These are phyloP conservation scores for Byssothecium circinans DNA, from an alignment of 2,329 filamentous ascomycete species.

Conservation along the genomic window DNA sequence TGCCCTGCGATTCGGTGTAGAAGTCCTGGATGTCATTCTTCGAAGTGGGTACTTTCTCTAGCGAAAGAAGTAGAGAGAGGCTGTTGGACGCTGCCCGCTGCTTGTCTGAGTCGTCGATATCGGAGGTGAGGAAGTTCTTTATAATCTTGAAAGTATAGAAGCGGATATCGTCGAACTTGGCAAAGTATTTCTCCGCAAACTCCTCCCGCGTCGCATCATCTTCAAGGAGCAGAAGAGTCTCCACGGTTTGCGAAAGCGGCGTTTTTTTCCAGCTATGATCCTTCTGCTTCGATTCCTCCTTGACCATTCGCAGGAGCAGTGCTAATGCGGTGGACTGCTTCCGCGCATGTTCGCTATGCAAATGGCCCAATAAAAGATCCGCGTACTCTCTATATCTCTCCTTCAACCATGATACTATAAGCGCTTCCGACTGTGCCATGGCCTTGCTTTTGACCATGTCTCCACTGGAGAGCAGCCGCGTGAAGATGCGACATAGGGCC, in stretches of 20 bases:
- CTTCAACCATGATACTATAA: constrained; percentile 77
- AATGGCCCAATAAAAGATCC: constrained; percentile 56
- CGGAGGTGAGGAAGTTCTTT: constrained; percentile 55
- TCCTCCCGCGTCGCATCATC: constrained; percentile 65
- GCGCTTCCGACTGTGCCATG: constrained; percentile 70
- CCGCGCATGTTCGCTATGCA: constrained; percentile 63
- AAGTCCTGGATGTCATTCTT: constrained; percentile 69
- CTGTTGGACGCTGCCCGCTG: constrained; percentile 50
- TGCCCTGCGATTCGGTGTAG: constrained; percentile 67
- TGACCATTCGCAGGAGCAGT: constrained; percentile 79
- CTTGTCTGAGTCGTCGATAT: constrained; percentile 23
- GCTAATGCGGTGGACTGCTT: constrained; percentile 71
- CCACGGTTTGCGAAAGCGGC: constrained; percentile 67
- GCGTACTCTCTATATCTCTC: constrained; percentile 74
- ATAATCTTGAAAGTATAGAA: constrained; percentile 79
- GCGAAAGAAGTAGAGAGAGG: constrained; percentile 64
- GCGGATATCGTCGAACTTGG: constrained; percentile 80
- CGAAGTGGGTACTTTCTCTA: constrained; percentile 71
- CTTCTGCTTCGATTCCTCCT: constrained; percentile 63
- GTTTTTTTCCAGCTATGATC: constrained; percentile 68
- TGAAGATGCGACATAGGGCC: constrained; percentile 82
- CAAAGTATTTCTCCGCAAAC: constrained; percentile 76
- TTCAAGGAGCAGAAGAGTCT: constrained; percentile 61
- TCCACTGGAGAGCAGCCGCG: constrained; percentile 75
- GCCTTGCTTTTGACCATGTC: constrained; percentile 66